Percentiles rank a stretch among this genome's conserved stretches.
Evolutionary conservation across 2,329 filamentous ascomycete genomes (phyloP).

Genomic region (Orbilia brochopaga): DNA sequence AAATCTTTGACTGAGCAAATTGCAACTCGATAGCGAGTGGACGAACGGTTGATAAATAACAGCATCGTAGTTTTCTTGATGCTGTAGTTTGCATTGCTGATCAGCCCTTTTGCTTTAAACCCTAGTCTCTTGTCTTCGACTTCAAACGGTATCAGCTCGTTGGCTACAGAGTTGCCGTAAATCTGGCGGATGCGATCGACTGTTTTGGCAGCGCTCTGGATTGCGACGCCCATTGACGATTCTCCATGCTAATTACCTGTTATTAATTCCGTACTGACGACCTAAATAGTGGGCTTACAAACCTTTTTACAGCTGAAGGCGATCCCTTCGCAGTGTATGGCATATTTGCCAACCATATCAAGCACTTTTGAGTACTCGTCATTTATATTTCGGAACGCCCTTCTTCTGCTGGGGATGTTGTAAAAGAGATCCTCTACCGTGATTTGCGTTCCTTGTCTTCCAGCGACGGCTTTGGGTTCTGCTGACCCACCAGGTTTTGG

Average conservation of each 20-base stretch:
- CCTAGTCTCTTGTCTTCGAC: conserved; percentile 77
- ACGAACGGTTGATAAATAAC: conserved; percentile 82
- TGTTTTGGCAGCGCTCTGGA: conserved; percentile 73
- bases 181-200: conserved; percentile 89
- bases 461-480: conserved; percentile 86
- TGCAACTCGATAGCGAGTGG: neutral
- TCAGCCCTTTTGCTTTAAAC: conserved; percentile 79
- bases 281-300: neutral
- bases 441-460: conserved; percentile 89
- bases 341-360: conserved; percentile 90
- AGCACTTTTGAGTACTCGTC: conserved; percentile 99
- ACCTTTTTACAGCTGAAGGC: conserved; percentile 93
- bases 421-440: conserved; percentile 97
- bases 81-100: conserved; percentile 92
- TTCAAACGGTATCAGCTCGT: conserved; percentile 80
- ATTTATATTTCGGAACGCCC: conserved; percentile 85
- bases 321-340: conserved; percentile 87
- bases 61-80: conserved; percentile 86
- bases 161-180: conserved; percentile 81
- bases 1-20: conserved; percentile 6
- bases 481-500: conserved; percentile 84
- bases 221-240: conserved; percentile 78
- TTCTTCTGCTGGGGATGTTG: conserved; percentile 85
- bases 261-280: neutral
- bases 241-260: conserved; percentile 69